Conservation (phyloP, 2,329 filamentous ascomycete genomes). For the Stemphylium lycopersici region DNA sequence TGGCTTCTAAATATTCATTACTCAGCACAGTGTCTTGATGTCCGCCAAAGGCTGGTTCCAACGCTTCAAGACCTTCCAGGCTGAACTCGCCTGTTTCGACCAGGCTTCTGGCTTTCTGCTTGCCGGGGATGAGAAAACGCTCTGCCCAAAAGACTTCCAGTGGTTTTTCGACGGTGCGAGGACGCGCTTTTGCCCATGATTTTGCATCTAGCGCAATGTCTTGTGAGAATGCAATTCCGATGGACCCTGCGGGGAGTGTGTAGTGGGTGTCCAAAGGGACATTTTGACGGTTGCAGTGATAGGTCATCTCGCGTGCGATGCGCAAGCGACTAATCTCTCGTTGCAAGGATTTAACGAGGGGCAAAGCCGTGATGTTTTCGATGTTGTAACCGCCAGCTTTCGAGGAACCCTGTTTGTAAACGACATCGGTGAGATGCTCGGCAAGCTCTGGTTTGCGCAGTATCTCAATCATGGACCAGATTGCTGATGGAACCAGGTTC, state of each 20-base stretch:
- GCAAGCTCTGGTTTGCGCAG: slow-evolving; percentile 26
- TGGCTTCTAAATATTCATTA: slow-evolving; percentile 18
- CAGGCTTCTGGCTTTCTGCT: slow-evolving; percentile 1
- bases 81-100: slow-evolving; percentile 15
- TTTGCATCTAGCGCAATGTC: slow-evolving; percentile 31
- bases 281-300: slow-evolving; percentile 13
- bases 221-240: slow-evolving; percentile 30
- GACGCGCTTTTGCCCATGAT: slow-evolving; percentile 30
- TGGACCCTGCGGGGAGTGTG: slow-evolving; percentile 22
- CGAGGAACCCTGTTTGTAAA: slow-evolving; percentile 16
- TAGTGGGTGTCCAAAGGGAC: slow-evolving; percentile 31
- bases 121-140: slow-evolving; percentile 26
- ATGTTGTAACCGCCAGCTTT: slow-evolving; percentile 24
- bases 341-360: slow-evolving; percentile 34
- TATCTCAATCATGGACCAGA: slow-evolving; percentile 37
- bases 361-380: slow-evolving; percentile 13
- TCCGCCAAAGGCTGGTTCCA: slow-evolving; percentile 16
- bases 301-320: slow-evolving; percentile 16
- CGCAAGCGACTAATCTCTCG: slow-evolving; percentile 35
- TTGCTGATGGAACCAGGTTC: slow-evolving; percentile 21
- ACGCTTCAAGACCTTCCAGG: slow-evolving; percentile 23
- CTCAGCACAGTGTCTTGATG: slow-evolving; percentile 16
- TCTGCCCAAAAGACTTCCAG: slow-evolving; percentile 39
- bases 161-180: slow-evolving; percentile 21
- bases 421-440: slow-evolving; percentile 19